These are phyloP conservation scores for Hanseniaspora vineae DNA, from an alignment of 805 yeast genomes.

Conservation along the genomic window DNA sequence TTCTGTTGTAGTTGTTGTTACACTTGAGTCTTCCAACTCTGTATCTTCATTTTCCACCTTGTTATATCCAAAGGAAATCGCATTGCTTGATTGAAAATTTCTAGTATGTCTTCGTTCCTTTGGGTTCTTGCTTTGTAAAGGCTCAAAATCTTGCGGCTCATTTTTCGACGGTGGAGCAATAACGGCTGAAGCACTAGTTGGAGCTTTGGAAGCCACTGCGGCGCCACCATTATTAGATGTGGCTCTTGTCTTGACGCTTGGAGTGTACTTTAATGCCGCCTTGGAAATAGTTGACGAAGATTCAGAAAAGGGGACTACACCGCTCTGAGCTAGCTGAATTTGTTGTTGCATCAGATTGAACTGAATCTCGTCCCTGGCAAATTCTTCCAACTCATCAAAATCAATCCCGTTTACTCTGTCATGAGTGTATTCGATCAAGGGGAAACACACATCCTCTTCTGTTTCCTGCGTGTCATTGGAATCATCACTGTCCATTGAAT, in stretches of 20 bases:
- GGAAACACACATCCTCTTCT: conserved; percentile 96
- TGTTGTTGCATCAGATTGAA: neutral
- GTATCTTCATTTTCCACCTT: conserved; percentile 24
- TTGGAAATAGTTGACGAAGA: neutral
- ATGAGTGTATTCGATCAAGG: conserved; percentile 58
- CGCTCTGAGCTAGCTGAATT: neutral
- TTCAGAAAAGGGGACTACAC: neutral
- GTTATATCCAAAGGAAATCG: conserved; percentile 29
- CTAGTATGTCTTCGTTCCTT: neutral
- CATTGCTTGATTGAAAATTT: conserved; percentile 6
- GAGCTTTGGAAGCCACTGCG: neutral
- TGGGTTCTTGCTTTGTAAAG: conserved; percentile 15
- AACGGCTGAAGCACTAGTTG: neutral
- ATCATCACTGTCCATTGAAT: conserved; percentile 45
- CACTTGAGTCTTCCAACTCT: neutral
- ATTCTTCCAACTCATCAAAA: conserved; percentile 81
- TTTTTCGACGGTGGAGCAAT: neutral
- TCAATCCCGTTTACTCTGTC: conserved; percentile 66
- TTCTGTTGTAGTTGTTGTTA: neutral
- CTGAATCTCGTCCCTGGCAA: conserved; percentile 34
- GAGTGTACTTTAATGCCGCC: neutral
- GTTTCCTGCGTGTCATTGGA: conserved; percentile 79
- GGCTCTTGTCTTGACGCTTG: neutral
- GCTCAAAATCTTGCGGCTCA: conserved; percentile 8
- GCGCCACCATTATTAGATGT: too few relatives aligned